Percentiles rank a stretch among this genome's conserved stretches.
phyloP scores from a whole-genome alignment of 164 flowering plant species.

The Vitis vinifera region ASM3070453v1 NC_081821.1:7058001-7058500 shows the following conservation, averaged over 20 bases:
- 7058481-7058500: constrained; percentile 70
- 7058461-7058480: constrained; percentile 71
- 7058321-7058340: constrained; percentile 80
- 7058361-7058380: constrained; percentile 56
- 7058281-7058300: constrained; percentile 41
- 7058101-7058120: constrained; percentile 71
- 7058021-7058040: constrained; percentile 49
- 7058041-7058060: constrained; percentile 56
- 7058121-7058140: constrained; percentile 61
- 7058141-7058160: constrained; percentile 61
- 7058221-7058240: constrained; percentile 62
- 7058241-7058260: constrained; percentile 49
- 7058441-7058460: constrained; percentile 55
- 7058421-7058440: constrained; percentile 82
- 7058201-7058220: constrained; percentile 71
- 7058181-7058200: constrained; percentile 46
- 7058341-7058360: constrained; percentile 49
- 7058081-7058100: constrained; percentile 59
- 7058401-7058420: constrained; percentile 68
- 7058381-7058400: constrained; percentile 50
- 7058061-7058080: constrained; percentile 57
- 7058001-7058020: constrained; percentile 75
- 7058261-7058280: constrained; percentile 66
- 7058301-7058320: constrained; percentile 73
- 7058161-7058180: constrained; percentile 44